Percentiles rank a stretch among this genome's conserved stretches.
Evolutionary conservation across 2,329 filamentous ascomycete genomes (phyloP).

Genomic region (Cladorrhinum sp.): DNA sequence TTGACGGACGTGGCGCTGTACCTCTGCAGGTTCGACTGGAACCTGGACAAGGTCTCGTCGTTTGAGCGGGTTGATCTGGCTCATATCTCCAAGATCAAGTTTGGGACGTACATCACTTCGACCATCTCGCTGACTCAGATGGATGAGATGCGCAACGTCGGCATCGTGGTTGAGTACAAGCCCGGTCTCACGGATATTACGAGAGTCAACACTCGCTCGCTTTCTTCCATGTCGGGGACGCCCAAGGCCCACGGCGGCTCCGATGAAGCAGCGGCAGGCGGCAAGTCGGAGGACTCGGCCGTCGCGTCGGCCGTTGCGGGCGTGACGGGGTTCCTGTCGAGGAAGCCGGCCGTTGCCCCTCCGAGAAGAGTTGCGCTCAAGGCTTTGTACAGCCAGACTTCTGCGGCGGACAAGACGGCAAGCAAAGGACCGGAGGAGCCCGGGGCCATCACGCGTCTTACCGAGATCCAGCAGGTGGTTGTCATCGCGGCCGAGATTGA

Average conservation of each 20-base stretch:
- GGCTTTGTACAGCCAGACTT: slow-evolving; percentile 52
- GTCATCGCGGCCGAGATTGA: slow-evolving; percentile 75
- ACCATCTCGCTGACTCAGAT: slow-evolving; percentile 74
- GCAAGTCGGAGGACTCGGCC: slow-evolving; percentile 4
- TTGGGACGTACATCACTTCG: slow-evolving; percentile 87
- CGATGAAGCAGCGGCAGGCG: slow-evolving; percentile 22
- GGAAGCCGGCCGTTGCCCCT: slow-evolving; percentile 33
- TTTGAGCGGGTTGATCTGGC: slow-evolving; percentile 82
- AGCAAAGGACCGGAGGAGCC: slow-evolving; percentile 32
- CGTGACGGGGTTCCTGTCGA: slow-evolving; percentile 43
- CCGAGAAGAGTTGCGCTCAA: slow-evolving; percentile 52
- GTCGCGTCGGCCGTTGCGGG: slow-evolving; percentile 28
- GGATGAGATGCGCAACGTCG: slow-evolving; percentile 77
- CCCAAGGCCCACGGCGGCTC: slow-evolving; percentile 25
- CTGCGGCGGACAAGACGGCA: slow-evolving; percentile 45
- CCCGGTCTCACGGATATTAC: slow-evolving; percentile 68
- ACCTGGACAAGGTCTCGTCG: slow-evolving; percentile 86
- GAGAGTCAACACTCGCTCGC: slow-evolving; percentile 79
- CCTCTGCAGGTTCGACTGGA: slow-evolving; percentile 90
- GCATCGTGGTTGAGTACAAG: slow-evolving; percentile 75
- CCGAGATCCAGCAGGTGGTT: slow-evolving; percentile 55
- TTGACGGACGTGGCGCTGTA: slow-evolving; percentile 84
- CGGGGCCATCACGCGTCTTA: slow-evolving; percentile 40
- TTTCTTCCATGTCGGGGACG: slow-evolving; percentile 54
- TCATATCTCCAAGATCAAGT: slow-evolving; percentile 68